These are phyloP conservation scores for Xylaria sp. DNA, from an alignment of 2,329 filamentous ascomycete species.

Conservation along the genomic window DNA sequence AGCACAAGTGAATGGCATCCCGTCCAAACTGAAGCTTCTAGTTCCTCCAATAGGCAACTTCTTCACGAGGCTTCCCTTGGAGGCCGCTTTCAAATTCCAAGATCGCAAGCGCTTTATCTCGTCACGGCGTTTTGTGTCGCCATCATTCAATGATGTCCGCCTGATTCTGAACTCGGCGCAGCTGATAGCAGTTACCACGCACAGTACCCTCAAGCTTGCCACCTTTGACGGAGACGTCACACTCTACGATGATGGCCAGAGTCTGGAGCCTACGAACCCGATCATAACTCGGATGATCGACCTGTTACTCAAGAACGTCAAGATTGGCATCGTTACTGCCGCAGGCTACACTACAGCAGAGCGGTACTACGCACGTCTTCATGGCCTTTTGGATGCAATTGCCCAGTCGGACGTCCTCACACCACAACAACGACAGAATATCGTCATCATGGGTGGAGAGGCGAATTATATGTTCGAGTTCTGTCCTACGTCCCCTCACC, in stretches of 20 bases:
- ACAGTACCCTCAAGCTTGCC: conserved; percentile 80
- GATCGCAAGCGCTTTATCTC: conserved; percentile 88
- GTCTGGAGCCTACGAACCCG: conserved; percentile 78
- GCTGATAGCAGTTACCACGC: conserved; percentile 85
- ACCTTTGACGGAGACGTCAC: conserved; percentile 99
- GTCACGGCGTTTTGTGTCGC: conserved; percentile 89
- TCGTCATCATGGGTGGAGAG: conserved; percentile 95
- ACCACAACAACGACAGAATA: conserved; percentile 74
- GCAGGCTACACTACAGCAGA: conserved; percentile 92
- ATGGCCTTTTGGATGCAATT: conserved; percentile 86
- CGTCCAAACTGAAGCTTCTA: conserved; percentile 91
- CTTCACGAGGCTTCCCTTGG: conserved; percentile 87
- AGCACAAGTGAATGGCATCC: conserved; percentile 69
- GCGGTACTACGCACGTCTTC: conserved; percentile 86
- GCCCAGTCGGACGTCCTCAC: conserved; percentile 69
- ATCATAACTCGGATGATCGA: conserved; percentile 76
- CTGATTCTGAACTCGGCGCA: conserved; percentile 95
- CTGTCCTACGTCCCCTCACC: conserved; percentile 69
- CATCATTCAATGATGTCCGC: conserved; percentile 96
- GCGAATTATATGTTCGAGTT: conserved; percentile 95
- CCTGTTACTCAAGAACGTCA: conserved; percentile 80
- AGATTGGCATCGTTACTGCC: conserved; percentile 94
- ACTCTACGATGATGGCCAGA: conserved; percentile 89
- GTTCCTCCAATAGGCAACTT: conserved; percentile 93
- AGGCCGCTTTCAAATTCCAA: conserved; percentile 91